Base-by-base conservation (phyloP, 108 stramenopile genomes). In the Poteriospumella lacustris region DNA sequence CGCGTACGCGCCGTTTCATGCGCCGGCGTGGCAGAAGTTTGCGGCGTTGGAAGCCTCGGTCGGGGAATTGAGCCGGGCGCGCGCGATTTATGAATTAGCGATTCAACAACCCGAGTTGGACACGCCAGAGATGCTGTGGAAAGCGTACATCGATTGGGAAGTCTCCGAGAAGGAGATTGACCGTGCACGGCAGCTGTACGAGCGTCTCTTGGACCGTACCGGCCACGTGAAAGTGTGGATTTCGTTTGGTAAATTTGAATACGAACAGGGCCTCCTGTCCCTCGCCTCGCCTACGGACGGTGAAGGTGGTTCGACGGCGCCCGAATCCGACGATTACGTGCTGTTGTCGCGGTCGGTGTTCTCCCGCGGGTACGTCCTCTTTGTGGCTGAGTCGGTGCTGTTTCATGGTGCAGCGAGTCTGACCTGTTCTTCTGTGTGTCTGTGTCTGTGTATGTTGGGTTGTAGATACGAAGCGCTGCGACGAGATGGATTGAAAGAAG, bases 91-190 rank as follows among this genome's bases (percentile, higher is more conserved):
- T 70, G 95, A 97, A 82, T 85, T 99, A 39, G 98, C 96, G 28
- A 85, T 99, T 26, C 70, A 85, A 31, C 96, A 96, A 78, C 77
- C 93, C 1, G 88, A 87, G 38, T 88, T 99, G 41, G 98, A 99
- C 81, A 95, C 94, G 94, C 98, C 98, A 39, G 98, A 99, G 79
- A 82, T 92, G 52, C 80, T 97, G 39, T 99, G 98, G 98, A 97
- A 97, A 81, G 86, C 85, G 33, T 97, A 92, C 83, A 97, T 99
- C 78, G 98, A 99, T 85, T 94, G 97, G 78, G 96, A 99, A 87
- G 93, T 95, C 58, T 86, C 89, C 3, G 76, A 40, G 26, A 43
- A 76, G 26, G 82, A 84, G 72, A 29, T 26, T 73, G 70, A 73
- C 5, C 12, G 42, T 29, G 84, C 70, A 41, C 76, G 96, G 64